Conservation (phyloP, 495 filamentous ascomycete species). For the Penicillium silybi region DNA sequence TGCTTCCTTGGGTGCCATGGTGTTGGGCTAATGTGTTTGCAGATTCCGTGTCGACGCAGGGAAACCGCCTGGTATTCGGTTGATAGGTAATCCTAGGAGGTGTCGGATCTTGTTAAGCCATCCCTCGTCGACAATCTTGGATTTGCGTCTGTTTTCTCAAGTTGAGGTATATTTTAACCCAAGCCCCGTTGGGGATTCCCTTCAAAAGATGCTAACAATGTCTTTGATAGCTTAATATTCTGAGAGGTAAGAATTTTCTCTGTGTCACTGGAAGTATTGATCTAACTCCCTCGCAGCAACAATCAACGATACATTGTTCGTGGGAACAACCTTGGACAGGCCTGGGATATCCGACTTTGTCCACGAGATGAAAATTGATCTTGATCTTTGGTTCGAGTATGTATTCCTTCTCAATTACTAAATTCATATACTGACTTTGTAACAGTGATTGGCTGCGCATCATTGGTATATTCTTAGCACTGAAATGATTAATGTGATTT, state of each 20-base stretch:
- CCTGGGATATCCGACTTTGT: slow-evolving; percentile 37
- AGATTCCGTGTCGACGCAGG: slow-evolving; percentile 51
- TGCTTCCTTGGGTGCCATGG: not conserved
- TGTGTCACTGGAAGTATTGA: not conserved
- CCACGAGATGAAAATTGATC: slow-evolving; percentile 41
- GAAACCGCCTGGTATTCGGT: slow-evolving; percentile 42
- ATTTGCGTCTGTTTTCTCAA: slow-evolving; percentile 49
- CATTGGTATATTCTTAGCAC: slow-evolving; percentile 25
- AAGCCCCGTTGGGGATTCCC: not conserved
- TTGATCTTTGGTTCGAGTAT: slow-evolving; percentile 47
- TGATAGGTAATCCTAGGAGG: slow-evolving; percentile 36
- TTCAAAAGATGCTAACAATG: not conserved
- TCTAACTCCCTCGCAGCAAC: slow-evolving; percentile 14
- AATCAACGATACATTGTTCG: slow-evolving; percentile 31
- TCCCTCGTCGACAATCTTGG: slow-evolving; percentile 38
- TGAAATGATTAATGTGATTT: not conserved
- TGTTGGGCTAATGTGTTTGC: slow-evolving; percentile 2
- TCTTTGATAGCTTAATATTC: slow-evolving; percentile 32
- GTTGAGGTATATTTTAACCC: slow-evolving; percentile 38
- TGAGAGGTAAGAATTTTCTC: slow-evolving; percentile 28
- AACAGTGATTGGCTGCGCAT: slow-evolving; percentile 43
- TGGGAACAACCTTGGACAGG: slow-evolving; percentile 17
- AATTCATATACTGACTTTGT: slow-evolving; percentile 3
- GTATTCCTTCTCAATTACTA: not conserved
- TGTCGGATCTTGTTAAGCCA: slow-evolving; percentile 43